phyloP scores from a whole-genome alignment of 2,329 filamentous ascomycete species.

The Sarocladiaceae sp. region DNA sequence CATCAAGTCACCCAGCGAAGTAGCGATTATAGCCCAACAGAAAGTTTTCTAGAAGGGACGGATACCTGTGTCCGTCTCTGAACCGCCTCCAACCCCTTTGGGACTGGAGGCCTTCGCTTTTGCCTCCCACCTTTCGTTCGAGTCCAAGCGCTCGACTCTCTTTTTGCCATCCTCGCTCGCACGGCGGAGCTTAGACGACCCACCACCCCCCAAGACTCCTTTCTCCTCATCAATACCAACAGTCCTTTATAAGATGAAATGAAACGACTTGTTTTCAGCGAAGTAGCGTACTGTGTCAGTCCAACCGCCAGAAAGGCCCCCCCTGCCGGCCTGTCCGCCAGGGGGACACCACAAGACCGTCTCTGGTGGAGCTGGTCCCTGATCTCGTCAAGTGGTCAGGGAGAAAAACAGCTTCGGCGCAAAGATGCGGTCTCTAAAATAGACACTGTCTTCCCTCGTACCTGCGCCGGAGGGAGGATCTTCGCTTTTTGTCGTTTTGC shows the following conservation, averaged over 20 bases:
- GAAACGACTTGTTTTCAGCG: not conserved
- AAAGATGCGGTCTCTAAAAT: not conserved
- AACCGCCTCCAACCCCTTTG: not conserved
- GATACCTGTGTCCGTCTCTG: no score
- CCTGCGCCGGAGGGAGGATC: constrained; percentile 1
- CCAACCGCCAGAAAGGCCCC: not conserved
- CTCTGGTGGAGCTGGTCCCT: not conserved
- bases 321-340: no score
- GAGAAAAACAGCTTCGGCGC: no score
- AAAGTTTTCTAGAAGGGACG: no score
- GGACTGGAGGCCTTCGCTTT: not conserved
- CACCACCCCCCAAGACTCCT: not conserved
- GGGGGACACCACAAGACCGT: not conserved
- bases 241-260: not conserved
- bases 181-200: not conserved
- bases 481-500: not conserved
- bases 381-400: no score
- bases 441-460: not conserved
- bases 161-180: no score
- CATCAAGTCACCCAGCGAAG: no score
- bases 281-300: not conserved
- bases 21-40: no score
- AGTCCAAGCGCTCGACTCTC: no score
- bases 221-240: not conserved
- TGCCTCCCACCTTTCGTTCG: not conserved